Base-by-base conservation (phyloP, 345 rosid genomes). In the Gynandropsis gynandra region DNA sequence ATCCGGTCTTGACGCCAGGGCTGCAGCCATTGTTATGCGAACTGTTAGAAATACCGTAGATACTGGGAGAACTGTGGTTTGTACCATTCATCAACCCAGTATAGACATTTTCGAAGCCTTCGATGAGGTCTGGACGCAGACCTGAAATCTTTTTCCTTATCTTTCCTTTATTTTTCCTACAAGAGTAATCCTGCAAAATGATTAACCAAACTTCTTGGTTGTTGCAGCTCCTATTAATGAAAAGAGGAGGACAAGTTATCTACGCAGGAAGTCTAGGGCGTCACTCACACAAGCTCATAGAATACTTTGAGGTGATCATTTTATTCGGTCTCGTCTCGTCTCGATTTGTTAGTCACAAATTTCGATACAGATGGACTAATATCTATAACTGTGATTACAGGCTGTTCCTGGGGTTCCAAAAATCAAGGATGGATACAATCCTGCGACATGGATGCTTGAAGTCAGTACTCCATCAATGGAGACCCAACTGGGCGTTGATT, bases 371-470 rank as follows among this genome's bases (percentile, higher is more conserved):
- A 60, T 42, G 59, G 24, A 27, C 4, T 29, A 15, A n/a, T 61
- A 45, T 16, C 52, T 52, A 14, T 10, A 19, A 48, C 14, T 9
- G 34, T 49, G 16, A 16, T 46, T 37, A 17, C 72, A 89, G 95
- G 85, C 82, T 32, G 47, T 89, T 18, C 80, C 73, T 16, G 95
- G 93, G 16, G 83, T 89, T 70, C 69, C 85, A 0, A 77, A 76
- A 71, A 82, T 85, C 48, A 73, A 52, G 45, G 81, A 79, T 1
- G 89, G 93, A 37, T 67, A 70, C 64, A 89, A 89, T 66, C 97
- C 97, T 8, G 97, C 97, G 9, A 83, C 97, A 32, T 89, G 97
- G 97, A 85, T 85, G 97, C 89, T 89, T 43, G 95, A 89, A 4
- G 71, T 89, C 47, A 89, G 69, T 34, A 42, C 83, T 44, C 63